Base-by-base conservation (phyloP, 2,329 filamentous ascomycete genomes). In the Microdochium trichocladiopsis region DNA sequence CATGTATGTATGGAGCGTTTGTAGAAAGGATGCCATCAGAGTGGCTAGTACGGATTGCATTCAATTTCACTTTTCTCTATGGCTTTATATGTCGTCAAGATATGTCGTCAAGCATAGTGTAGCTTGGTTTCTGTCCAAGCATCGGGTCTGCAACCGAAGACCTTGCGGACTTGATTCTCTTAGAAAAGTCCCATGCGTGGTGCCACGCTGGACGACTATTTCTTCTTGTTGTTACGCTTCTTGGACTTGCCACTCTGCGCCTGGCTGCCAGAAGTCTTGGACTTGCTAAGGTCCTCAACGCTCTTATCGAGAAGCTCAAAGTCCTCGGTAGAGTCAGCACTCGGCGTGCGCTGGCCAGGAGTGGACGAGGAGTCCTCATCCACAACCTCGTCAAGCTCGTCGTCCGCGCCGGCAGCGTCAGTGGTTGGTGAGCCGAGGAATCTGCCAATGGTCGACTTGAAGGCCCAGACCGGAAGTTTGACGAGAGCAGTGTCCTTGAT, bases 401-500 rank as follows among this genome's bases (percentile, higher is more conserved):
- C 37, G 4, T 53, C 25, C 3, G 56, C 54, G 12, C 59, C 58
- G 62, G 70, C 63, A 56, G 23, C 21, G 4, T 4, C 8, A 9
- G 47, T 11, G 22, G 21, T 21, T 21, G 5, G 5, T 4, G 45
- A 28, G 22, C 64, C 57, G 14, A 83, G 57, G 51, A 80, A 63
- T 43, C 78, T 77, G 51, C 80, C 79, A 43, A 79, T 57, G 4
- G 77, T 79, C 53, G 74, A 72, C 51, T 69, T 76, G 72, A 87
- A 94, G 52, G 82, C 66, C 81, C 86, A 95, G 51, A 85, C 65
- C 1, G 94, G 94, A 4, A 95, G 73, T 51, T 87, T 86, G 69
- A 88, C 82, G 47, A 97, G 78, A 55, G 91, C 84, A 0, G 94
- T 99, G 65, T 97, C 88, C 57, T 72, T 80, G 67, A 96, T 72